A percentile compares a stretch with the other conserved stretches of the same genome.
These are phyloP conservation scores for Debaryomyces fabryi DNA, from an alignment of 1,139 yeast species.

Conservation along the genomic window DNA sequence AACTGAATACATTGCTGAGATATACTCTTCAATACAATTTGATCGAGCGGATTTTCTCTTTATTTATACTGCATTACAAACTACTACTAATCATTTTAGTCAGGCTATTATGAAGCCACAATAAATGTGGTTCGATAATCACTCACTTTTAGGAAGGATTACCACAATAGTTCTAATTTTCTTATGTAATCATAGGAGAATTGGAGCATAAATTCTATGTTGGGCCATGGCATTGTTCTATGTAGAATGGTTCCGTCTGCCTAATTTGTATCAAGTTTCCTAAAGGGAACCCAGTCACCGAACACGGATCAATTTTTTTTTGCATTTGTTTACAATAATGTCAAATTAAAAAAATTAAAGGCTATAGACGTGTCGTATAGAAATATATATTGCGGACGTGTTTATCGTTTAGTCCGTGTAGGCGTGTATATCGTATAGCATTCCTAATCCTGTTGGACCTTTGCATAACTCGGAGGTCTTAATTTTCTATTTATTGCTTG, in stretches of 20 bases:
- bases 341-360: not conserved
- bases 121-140: constrained; percentile 5
- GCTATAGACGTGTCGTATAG: constrained; percentile 8
- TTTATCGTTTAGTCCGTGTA: constrained; percentile 2
- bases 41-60: not conserved
- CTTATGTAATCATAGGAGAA: constrained; percentile 1
- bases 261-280: not conserved
- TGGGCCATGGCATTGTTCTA: not conserved
- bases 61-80: not conserved
- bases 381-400: constrained; percentile 6
- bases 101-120: constrained; percentile 5
- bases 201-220: not conserved
- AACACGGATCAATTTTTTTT: not conserved
- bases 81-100: not conserved
- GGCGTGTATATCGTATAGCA: not conserved
- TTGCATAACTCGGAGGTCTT: constrained; percentile 97
- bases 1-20: constrained; percentile 15
- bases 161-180: not conserved
- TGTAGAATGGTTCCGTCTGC: not conserved
- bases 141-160: not conserved
- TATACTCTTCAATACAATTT: not conserved
- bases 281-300: not conserved
- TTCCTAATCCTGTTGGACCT: constrained; percentile 73
- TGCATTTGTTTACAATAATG: constrained; percentile 2
- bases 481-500: constrained; percentile 73